phyloP scores from a whole-genome alignment of 2,329 filamentous ascomycete genomes.

The Fusarium fracticaudum region DNA sequence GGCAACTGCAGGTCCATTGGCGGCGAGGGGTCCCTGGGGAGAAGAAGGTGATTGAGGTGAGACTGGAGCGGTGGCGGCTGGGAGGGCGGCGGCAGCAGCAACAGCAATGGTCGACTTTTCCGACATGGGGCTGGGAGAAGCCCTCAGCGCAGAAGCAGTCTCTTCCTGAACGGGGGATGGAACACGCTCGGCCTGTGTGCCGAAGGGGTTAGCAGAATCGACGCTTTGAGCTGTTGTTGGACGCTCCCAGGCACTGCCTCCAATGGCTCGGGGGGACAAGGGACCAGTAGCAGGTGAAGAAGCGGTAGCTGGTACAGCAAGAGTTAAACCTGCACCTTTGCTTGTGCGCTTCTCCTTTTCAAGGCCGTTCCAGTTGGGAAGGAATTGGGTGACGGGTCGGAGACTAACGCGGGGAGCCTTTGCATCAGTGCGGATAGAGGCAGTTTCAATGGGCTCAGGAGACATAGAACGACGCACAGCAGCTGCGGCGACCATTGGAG shows the following conservation, averaged over 20 bases:
- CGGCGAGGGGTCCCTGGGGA: conserved; percentile 49
- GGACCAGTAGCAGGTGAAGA: conserved; percentile 32
- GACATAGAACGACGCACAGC: conserved; percentile 22
- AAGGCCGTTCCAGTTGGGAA: conserved; percentile 66
- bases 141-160: conserved; percentile 25
- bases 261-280: conserved; percentile 41
- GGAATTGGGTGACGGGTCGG: conserved; percentile 84
- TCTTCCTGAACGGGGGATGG: conserved; percentile 54
- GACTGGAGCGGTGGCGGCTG: conserved; percentile 14
- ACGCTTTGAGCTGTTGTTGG: conserved; percentile 56
- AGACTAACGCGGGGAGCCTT: conserved; percentile 84
- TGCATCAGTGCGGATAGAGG: conserved; percentile 51
- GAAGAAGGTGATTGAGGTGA: conserved; percentile 26
- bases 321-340: conserved; percentile 57
- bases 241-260: conserved; percentile 59
- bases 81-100: conserved; percentile 46
- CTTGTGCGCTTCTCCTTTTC: conserved; percentile 64
- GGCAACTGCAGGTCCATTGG: conserved; percentile 51
- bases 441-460: conserved; percentile 22
- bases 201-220: conserved; percentile 77
- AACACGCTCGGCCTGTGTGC: conserved; percentile 64
- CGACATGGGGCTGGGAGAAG: conserved; percentile 49
- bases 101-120: conserved; percentile 35
- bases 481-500: conserved; percentile 11
- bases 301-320: conserved; percentile 45